Conservation (phyloP, 176 grass and related monocot species). For the Luzula sylvatica region DNA sequence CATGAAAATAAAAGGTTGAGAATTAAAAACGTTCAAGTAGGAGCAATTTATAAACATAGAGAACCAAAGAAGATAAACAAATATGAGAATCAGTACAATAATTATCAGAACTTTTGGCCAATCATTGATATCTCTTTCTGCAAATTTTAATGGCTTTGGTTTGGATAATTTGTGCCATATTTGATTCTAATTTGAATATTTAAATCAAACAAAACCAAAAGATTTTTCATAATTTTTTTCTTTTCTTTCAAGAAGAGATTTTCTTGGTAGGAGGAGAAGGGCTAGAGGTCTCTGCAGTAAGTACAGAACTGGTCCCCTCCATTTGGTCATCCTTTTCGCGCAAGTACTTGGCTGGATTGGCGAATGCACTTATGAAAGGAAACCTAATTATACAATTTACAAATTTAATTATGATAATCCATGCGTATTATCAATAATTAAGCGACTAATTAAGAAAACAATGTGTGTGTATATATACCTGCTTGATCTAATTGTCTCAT, state of each 20-base stretch:
- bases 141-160: no score
- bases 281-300: conserved; percentile 35
- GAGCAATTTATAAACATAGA: neutral
- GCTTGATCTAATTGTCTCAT: conserved; percentile 49
- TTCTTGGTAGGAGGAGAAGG: conserved; percentile 44
- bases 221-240: neutral
- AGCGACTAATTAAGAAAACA: neutral
- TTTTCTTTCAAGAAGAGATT: conserved; percentile 19
- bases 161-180: no score
- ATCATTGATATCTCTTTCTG: no score
- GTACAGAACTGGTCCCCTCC: conserved; percentile 26
- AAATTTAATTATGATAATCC: neutral
- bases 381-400: conserved; percentile 24
- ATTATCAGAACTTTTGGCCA: neutral
- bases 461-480: conserved; percentile 20
- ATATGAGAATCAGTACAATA: conserved; percentile 1
- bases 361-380: conserved; percentile 56
- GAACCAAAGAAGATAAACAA: neutral
- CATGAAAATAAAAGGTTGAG: conserved; percentile 7
- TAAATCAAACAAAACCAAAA: no score
- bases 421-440: neutral
- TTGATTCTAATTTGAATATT: no score
- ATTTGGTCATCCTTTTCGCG: conserved; percentile 30
- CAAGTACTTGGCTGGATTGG: conserved; percentile 26
- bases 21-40: conserved; percentile 7